A percentile compares a stretch with the other conserved stretches of the same genome.
phyloP scores from a whole-genome alignment of 352 stramenopile species.

The Globisporangium paddicum region DNA sequence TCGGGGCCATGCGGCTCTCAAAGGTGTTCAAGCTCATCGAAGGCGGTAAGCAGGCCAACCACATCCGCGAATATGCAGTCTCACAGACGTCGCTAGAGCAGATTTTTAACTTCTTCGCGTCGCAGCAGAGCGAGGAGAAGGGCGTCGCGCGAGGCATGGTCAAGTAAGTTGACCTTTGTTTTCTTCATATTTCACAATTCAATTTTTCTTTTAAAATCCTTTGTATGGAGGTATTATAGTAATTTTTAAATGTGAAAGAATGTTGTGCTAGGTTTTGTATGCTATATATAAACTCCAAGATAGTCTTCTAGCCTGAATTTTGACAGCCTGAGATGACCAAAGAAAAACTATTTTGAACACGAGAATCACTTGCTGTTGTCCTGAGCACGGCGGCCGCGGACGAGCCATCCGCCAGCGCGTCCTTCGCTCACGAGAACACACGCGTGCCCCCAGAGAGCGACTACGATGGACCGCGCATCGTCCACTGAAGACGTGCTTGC shows the following conservation, averaged over 20 bases:
- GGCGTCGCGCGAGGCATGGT: slow-evolving; percentile 36
- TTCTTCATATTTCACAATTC: too few relatives aligned
- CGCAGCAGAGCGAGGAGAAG: slow-evolving; percentile 67
- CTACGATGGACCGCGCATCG: not conserved
- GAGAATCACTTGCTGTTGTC: not conserved
- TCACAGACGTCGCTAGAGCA: slow-evolving; percentile 90
- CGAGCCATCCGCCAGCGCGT: not conserved
- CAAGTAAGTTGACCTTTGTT: too few relatives aligned
- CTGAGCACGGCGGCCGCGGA: not conserved
- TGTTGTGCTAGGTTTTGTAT: not conserved
- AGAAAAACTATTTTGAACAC: not conserved
- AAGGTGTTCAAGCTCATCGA: slow-evolving; percentile 14
- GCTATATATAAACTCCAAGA: not conserved
- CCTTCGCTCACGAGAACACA: not conserved
- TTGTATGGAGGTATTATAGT: too few relatives aligned
- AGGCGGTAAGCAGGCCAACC: not conserved
- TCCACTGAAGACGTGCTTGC: not conserved
- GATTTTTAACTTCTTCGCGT: slow-evolving; percentile 91
- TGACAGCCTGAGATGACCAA: not conserved
- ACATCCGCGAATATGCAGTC: slow-evolving; percentile 71
- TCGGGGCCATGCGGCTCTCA: slow-evolving; percentile 32
- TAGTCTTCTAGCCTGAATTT: not conserved
- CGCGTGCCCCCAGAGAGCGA: not conserved
- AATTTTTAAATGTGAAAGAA: too few relatives aligned
- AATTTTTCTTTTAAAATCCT: too few relatives aligned